phyloP scores from a whole-genome alignment of 768 basidiomycete species.

The Lactifluus subvellereus region DNA sequence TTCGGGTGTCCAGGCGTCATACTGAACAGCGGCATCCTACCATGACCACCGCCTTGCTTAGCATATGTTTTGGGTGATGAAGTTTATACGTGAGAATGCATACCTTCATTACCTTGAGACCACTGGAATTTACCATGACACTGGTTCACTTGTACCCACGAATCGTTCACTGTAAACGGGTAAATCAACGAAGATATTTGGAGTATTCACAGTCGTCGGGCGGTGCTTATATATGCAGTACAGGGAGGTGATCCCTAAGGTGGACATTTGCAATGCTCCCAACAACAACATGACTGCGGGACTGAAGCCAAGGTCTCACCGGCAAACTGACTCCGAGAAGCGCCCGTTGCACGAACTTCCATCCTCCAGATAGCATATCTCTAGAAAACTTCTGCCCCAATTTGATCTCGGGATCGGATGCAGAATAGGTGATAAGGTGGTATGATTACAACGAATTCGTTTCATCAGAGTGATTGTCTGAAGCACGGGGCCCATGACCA shows the following conservation, averaged over 20 bases:
- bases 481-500: neutral
- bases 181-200: neutral
- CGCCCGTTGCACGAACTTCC: neutral
- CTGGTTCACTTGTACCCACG: neutral
- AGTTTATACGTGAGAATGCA: neutral
- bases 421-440: neutral
- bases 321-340: neutral
- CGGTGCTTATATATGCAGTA: conserved; percentile 2
- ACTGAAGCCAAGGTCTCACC: neutral
- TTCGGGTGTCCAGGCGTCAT: neutral
- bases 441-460: neutral
- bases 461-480: neutral
- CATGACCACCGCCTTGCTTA: neutral
- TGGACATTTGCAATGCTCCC: neutral
- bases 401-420: neutral
- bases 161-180: neutral
- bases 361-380: neutral
- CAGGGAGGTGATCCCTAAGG: neutral
- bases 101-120: conserved; percentile 6
- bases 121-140: neutral
- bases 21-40: conserved; percentile 18
- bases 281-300: neutral
- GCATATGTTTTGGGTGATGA: neutral
- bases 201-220: neutral
- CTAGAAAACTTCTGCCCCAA: neutral